Base-by-base conservation (phyloP, 2,329 filamentous ascomycete species). In the Emergomyces orientalis region DNA sequence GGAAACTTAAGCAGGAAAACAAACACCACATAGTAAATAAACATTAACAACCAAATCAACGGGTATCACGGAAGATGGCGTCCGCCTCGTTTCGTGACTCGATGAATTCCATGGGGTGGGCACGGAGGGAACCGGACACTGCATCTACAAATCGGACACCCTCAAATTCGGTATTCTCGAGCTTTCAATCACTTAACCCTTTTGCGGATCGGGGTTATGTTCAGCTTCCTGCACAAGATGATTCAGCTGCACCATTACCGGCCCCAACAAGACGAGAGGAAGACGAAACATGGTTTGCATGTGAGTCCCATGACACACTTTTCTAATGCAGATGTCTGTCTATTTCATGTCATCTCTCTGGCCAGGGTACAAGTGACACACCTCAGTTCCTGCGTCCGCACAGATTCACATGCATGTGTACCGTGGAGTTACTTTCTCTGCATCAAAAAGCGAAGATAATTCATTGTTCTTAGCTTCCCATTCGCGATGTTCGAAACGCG, bases 81-180 rank as follows among this genome's bases (percentile, higher is more conserved):
- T 93, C 91, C 68, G 82, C 86, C 69, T 90, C 90, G 56, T 97
- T 99, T 77, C 86, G 92, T 74, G 91, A 97, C 77, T 95, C 90
- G 27, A 91, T 97, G 82, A 95, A 90, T 81, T 94, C 91, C 64
- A 79, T 97, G 71, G 94, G 94, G 65, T 97, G 94, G 94, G 90
- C 90, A 72, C 88, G 93, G 70, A 86, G 93, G 72, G 88, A 91
- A 45, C 39, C 85, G 67, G 89, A 95, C 71, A 80, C 88, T 62
- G 86, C 91, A 67, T 87, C 88, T 71, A 89, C 85, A 76, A 94
- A 77, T 56, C 77, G 43, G 51, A 81, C 80, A 66, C 84, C 86
- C 69, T 84, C 86, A 71, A 87, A 85, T 66, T 88, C 90, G 34
- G 80, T 97, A 62, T 76, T 97, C 65, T 89, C 90, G 62, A 90